Evolutionary conservation across 2,329 filamentous ascomycete species (phyloP), one percentile per base, ranked within the genome.

Genomic region (Pyrenophora tritici-repentis): DNA sequence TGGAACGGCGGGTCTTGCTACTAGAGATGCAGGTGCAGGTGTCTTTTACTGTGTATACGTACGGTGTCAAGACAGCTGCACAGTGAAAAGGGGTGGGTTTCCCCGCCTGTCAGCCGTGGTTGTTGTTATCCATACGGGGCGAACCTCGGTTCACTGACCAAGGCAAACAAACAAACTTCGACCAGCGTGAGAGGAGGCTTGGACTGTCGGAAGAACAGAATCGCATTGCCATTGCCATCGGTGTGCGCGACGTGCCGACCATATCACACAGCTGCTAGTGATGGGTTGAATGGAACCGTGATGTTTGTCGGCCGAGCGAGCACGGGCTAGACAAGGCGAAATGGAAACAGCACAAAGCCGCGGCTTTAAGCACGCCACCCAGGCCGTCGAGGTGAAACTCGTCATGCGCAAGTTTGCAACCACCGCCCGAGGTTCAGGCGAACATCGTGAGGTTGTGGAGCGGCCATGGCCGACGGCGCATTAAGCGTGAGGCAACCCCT

Each of bases 371-470:
- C 26, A 29, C 26, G 26, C 26, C 9, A 29, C 26, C 26, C 26
- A 29, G 26, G 10, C 26, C 9, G 26, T 12, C 7, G 9, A 12
- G 26, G 26, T 29, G 26, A 29, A 29, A 29, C 26, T 29, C 26
- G 26, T 29, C 26, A 29, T 29, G 26, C 26, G 26, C 26, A 29
- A 5, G 10, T 4, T 29, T 13, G 26, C 26, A 29, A 12, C 26
- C 26, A 12, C 4, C 3, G 20, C 26, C 48, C 48, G 48, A 47
- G 37, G 42, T 47, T 47, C 24, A 41, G 44, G 44, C 49, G 44
- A 29, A 29, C 42, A 52, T 48, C 13, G 49, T 52, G 44, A 42
- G 24, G 49, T 41, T 35, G 47, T 48, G 38, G 45, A 42, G 22
- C 29, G 16, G 8, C 24, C 24, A 29, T 52, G 17, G 40, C 39